Evolutionary conservation across 2,329 filamentous ascomycete genomes (phyloP).

Genomic region (Cadophora gregata): DNA sequence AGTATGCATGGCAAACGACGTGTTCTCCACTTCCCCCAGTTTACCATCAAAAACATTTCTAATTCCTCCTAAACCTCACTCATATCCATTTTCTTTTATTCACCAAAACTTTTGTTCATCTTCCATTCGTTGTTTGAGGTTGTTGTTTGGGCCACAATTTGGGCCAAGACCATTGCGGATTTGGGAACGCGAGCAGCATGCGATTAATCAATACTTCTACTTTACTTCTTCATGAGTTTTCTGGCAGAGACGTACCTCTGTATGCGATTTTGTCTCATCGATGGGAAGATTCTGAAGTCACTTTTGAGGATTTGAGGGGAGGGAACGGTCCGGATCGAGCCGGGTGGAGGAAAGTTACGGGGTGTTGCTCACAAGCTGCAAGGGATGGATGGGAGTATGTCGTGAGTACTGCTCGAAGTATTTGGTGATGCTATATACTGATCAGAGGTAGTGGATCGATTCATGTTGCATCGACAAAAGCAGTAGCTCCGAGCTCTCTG

Average conservation of each 20-base stretch:
- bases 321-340: not conserved
- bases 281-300: conserved; percentile 25
- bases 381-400: conserved; percentile 23
- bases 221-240: conserved; percentile 18
- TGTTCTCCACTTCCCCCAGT: conserved; percentile 11
- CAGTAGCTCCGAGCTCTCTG: conserved; percentile 27
- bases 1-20: conserved; percentile 6
- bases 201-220: conserved; percentile 12
- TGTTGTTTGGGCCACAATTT: not conserved
- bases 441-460: conserved; percentile 28
- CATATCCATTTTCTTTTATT: not conserved
- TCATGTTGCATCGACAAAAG: conserved; percentile 36
- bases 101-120: not conserved
- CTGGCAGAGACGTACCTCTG: conserved; percentile 1
- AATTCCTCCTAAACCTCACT: not conserved
- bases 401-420: not conserved
- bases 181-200: not conserved
- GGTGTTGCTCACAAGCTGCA: conserved; percentile 25
- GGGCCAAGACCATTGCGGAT: not conserved
- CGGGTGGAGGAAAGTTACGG: conserved; percentile 22
- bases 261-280: conserved; percentile 30
- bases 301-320: conserved; percentile 19
- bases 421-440: not conserved
- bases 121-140: not conserved
- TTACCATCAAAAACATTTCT: not conserved